Conservation (phyloP, 1,284 basidiomycete species). For the Ustilago bromivora region DNA sequence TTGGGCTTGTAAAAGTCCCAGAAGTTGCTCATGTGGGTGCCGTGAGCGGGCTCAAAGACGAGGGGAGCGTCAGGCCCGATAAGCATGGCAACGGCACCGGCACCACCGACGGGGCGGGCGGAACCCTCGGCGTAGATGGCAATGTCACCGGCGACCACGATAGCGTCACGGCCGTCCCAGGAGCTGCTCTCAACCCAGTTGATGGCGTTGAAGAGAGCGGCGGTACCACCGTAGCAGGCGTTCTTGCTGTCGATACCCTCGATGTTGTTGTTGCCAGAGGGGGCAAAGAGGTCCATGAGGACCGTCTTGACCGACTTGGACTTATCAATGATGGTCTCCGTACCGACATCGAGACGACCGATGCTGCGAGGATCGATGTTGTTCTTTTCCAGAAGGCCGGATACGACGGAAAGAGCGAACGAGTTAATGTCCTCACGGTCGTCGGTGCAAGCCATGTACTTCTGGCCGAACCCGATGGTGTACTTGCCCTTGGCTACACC, state of each 20-base stretch:
- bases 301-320: conserved; percentile 99
- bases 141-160: conserved; percentile 97
- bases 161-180: conserved; percentile 99
- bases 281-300: conserved; percentile 96
- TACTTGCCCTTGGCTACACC: conserved; percentile 97
- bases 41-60: conserved; percentile 93
- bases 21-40: conserved; percentile 95
- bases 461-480: conserved; percentile 97
- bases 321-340: conserved; percentile 99
- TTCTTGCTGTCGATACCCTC: conserved; percentile 99
- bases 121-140: conserved; percentile 97
- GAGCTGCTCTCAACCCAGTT: conserved; percentile 91
- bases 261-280: conserved; percentile 92
- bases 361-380: conserved; percentile 95
- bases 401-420: conserved; percentile 82
- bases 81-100: conserved; percentile 92
- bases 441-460: conserved; percentile 97
- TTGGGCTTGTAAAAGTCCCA: conserved; percentile 74
- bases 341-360: conserved; percentile 96
- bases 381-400: conserved; percentile 90
- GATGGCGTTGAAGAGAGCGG: conserved; percentile 95
- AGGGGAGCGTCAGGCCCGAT: conserved; percentile 96
- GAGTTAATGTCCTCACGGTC: conserved; percentile 98
- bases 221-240: conserved; percentile 98
- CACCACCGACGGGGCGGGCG: conserved; percentile 95